Conservation (phyloP, 2,329 filamentous ascomycete species). For the Epichloe baconii region DNA sequence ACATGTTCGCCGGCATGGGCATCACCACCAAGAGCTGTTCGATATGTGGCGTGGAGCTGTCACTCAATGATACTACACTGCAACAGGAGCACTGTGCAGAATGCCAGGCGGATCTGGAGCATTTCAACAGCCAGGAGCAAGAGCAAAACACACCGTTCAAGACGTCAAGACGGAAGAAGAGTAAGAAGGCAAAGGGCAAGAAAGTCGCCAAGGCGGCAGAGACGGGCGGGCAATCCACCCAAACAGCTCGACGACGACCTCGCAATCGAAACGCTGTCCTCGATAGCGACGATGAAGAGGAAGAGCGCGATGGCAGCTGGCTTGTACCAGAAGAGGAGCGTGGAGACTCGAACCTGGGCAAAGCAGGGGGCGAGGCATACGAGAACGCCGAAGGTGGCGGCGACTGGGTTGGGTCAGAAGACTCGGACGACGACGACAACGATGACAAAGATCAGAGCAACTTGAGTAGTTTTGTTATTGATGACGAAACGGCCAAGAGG, state of each 20-base stretch:
- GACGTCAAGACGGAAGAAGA: constrained; percentile 20
- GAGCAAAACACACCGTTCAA: constrained; percentile 22
- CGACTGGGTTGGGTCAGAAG: constrained; percentile 61
- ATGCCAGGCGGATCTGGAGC: constrained; percentile 63
- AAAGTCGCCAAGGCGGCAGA: constrained; percentile 8
- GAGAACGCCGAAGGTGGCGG: constrained; percentile 81
- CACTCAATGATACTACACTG: constrained; percentile 28
- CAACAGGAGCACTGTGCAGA: constrained; percentile 50
- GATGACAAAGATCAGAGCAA: constrained; percentile 30
- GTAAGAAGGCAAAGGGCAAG: constrained; percentile 21
- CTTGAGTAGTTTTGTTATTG: constrained; percentile 40
- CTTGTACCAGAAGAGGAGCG: constrained; percentile 58
- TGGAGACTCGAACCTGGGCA: constrained; percentile 48
- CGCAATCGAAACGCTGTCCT: constrained; percentile 44
- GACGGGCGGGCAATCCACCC: constrained; percentile 11
- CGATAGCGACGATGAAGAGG: constrained; percentile 58
- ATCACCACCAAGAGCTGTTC: constrained; percentile 70
- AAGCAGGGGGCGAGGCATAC: constrained; percentile 73
- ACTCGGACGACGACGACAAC: constrained; percentile 43
- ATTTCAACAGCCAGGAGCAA: constrained; percentile 38
- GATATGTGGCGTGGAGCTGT: constrained; percentile 63
- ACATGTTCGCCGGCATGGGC: constrained; percentile 73
- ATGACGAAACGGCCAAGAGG: constrained; percentile 32
- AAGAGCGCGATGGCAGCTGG: constrained; percentile 66
- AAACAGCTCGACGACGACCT: constrained; percentile 17